phyloP scores from a whole-genome alignment of 2,329 filamentous ascomycete genomes.

The Pseudonectria buxi region DNA sequence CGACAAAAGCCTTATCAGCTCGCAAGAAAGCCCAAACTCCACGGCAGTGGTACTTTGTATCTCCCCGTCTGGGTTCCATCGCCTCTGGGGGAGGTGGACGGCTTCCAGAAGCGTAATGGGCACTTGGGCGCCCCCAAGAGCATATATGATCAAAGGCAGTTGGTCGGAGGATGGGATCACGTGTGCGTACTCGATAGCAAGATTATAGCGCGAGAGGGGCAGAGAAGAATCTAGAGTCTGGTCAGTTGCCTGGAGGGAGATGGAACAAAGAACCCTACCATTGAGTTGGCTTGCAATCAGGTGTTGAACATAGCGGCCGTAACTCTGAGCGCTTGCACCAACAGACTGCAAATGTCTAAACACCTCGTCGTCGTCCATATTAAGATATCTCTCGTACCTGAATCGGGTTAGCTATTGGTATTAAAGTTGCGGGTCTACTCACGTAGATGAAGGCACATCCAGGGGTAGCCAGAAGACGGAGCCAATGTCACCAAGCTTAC shows the following conservation, averaged over 20 bases:
- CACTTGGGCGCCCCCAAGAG: constrained; percentile 16
- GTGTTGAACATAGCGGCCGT: constrained; percentile 16
- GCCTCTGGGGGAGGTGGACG: constrained; percentile 11
- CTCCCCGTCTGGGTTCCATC: constrained; percentile 23
- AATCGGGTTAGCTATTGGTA: neutral
- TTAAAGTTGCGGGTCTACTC: constrained; percentile 1
- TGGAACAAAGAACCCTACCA: neutral
- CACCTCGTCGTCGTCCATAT: constrained; percentile 25
- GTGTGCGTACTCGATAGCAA: constrained; percentile 20
- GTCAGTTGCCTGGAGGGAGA: neutral
- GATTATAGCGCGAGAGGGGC: constrained; percentile 15
- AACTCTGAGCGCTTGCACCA: constrained; percentile 6
- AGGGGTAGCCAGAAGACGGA: constrained; percentile 27
- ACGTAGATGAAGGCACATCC: constrained; percentile 28
- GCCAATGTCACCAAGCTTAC: constrained; percentile 23
- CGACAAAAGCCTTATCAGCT: constrained; percentile 12
- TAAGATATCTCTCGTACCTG: constrained; percentile 29
- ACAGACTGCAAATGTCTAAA: constrained; percentile 23
- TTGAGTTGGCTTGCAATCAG: constrained; percentile 16
- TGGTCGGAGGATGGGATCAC: constrained; percentile 18
- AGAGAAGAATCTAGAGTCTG: constrained; percentile 8
- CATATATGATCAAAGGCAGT: constrained; percentile 18
- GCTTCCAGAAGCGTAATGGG: constrained; percentile 18
- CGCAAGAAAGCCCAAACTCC: constrained; percentile 17
- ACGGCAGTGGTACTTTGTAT: constrained; percentile 15